phyloP scores from a whole-genome alignment of 257 asterid genomes.

The Solanum acaule region DNA sequence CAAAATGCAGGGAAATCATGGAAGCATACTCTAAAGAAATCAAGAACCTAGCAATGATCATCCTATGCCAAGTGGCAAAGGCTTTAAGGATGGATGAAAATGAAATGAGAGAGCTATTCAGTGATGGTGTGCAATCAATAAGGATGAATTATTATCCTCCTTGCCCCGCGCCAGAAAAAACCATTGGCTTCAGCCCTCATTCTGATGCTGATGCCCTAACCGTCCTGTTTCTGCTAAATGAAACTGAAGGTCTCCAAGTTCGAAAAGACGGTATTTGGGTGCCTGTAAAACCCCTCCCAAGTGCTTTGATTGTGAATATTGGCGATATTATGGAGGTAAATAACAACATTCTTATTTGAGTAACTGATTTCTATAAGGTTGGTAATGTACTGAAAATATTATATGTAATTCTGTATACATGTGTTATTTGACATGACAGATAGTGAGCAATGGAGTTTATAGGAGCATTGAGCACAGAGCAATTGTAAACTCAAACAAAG shows the following conservation, averaged over 20 bases:
- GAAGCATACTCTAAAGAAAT: constrained; percentile 26
- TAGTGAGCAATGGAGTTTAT: constrained; percentile 39
- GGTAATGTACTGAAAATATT: no score
- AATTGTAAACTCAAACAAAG: constrained; percentile 27
- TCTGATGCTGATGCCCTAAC: constrained; percentile 50
- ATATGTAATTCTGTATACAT: no score
- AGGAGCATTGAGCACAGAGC: constrained; percentile 50
- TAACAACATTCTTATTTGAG: no score
- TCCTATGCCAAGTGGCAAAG: constrained; percentile 30
- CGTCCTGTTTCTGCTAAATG: no score
- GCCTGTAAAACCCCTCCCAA: no score
- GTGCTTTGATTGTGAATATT: no score
- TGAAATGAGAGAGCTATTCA: constrained; percentile 22
- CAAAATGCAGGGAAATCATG: constrained; percentile 24
- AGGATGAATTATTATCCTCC: constrained; percentile 52
- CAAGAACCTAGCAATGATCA: constrained; percentile 22
- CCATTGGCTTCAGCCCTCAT: constrained; percentile 42
- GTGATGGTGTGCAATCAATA: constrained; percentile 38
- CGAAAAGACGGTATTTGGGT: no score
- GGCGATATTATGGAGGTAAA: no score
- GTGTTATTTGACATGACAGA: constrained; percentile 8
- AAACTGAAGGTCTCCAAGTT: no score
- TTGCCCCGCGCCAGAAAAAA: constrained; percentile 39
- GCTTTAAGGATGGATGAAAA: constrained; percentile 28
- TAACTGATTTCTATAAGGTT: no score